A percentile compares a stretch with the other conserved stretches of the same genome.
Conservation (phyloP, 1,139 yeast species). For the Chernovozyma sophiae-reginae region DNA sequence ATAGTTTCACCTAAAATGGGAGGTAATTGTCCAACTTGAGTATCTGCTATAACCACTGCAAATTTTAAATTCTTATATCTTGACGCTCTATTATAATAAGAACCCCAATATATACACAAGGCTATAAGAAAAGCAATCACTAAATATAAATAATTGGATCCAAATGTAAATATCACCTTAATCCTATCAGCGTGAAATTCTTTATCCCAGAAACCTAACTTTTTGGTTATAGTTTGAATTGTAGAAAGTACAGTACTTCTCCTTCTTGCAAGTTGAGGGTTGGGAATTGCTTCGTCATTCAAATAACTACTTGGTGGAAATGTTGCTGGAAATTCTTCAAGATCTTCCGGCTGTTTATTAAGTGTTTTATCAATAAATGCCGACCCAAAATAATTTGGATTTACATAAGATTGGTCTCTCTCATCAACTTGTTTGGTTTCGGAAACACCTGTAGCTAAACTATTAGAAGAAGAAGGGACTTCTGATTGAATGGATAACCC, state of each 20-base stretch:
- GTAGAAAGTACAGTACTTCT: conserved; percentile 18
- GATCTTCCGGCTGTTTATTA: not conserved
- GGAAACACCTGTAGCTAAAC: not conserved
- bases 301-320: not conserved
- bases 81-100: conserved; percentile 20
- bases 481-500: conserved; percentile 3
- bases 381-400: not conserved
- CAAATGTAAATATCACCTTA: conserved; percentile 16
- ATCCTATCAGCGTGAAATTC: conserved; percentile 21
- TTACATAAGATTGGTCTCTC: not conserved
- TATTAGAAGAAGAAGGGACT: not conserved
- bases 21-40: conserved; percentile 17
- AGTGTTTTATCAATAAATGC: not conserved
- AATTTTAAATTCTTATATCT: conserved; percentile 20
- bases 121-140: conserved; percentile 21
- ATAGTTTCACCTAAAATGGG: conserved; percentile 24
- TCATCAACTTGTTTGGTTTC: not conserved
- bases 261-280: not conserved
- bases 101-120: conserved; percentile 31
- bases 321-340: conserved; percentile 3
- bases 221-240: conserved; percentile 15
- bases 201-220: conserved; percentile 28
- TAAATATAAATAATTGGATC: conserved; percentile 21
- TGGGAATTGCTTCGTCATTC: not conserved
- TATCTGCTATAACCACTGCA: conserved; percentile 26